Evolutionary conservation across 345 rosid genomes (phyloP), one percentile per base, ranked within the genome.

Genomic region (Arabis alpina): DNA sequence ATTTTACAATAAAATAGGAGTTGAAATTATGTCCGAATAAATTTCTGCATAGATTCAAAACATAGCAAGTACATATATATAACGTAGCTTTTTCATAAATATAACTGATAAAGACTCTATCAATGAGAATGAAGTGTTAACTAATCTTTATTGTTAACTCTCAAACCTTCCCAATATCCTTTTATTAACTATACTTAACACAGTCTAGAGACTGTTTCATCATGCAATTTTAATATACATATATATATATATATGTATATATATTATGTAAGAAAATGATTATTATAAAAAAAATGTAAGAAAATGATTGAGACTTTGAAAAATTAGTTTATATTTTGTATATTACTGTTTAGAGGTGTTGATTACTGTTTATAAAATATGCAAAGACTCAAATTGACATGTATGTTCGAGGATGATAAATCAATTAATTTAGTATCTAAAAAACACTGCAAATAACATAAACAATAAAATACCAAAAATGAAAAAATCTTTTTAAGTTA

Each of bases 1-100:
- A 45, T 60, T 61, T 67, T 54, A 61, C 43, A 60, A 51, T 53
- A 36, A 61, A 66, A 9, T 67, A 67, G 78, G 73, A 75, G 78
- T 75, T 68, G 74, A 75, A 75, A 60, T 52, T 68, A 47, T 61
- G 58, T 45, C 30, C 53, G 39, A 3, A 39, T 54, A 13, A 52
- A 36, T 41, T 49, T 10, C 6, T 43, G 60, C 24, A 15, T 60
- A 74, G 41, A 68, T 61, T 8, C 5, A 54, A 24, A 66, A 58
- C 72, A 42, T 43, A 66, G 48, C 41, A 51, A 27, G 37, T 45
- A 24, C 7, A 32, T 32, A 32, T 32, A 0, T 32, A 34, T 34
- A 56, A 57, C 19, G 11, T 66, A 41, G 19, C 0, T 25, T 49
- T 42, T 40, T 10, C 32, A 10, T 58, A 7, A n/a, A 19, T 27